Evolutionary conservation across 345 rosid species (phyloP).

Genomic region (Pugionium dolabratum): DNA sequence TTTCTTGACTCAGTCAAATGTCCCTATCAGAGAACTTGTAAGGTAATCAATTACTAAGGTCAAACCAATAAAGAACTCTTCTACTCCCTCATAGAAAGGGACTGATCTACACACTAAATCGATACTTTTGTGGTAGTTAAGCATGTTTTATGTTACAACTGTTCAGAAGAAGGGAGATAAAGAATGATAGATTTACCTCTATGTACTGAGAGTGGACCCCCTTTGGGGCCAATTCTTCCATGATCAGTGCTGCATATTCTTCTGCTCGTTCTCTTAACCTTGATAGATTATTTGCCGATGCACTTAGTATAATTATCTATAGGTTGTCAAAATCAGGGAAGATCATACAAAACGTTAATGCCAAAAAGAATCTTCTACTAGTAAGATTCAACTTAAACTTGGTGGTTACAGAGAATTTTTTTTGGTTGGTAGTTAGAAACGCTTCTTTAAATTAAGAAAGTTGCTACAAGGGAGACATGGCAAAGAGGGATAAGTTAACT

Average conservation of each 20-base stretch:
- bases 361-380: background rate
- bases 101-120: slow-evolving; percentile 12
- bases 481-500: background rate
- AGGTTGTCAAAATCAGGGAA: slow-evolving; percentile 50
- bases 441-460: slow-evolving; percentile 1
- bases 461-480: slow-evolving; percentile 3
- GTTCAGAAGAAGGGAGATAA: slow-evolving; percentile 5
- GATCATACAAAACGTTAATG: slow-evolving; percentile 14
- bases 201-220: slow-evolving; percentile 63
- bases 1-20: slow-evolving; percentile 32
- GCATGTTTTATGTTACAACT: slow-evolving; percentile 18
- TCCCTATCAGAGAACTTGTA: slow-evolving; percentile 25
- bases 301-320: slow-evolving; percentile 89
- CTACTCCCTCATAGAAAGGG: slow-evolving; percentile 12
- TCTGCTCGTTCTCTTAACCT: slow-evolving; percentile 93
- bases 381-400: slow-evolving; percentile 36
- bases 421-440: slow-evolving; percentile 38
- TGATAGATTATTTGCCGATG: slow-evolving; percentile 87
- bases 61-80: slow-evolving; percentile 27
- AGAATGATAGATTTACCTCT: slow-evolving; percentile 59
- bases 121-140: slow-evolving; percentile 4
- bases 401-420: background rate
- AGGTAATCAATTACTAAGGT: slow-evolving; percentile 23
- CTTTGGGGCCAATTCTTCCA: slow-evolving; percentile 78
- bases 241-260: slow-evolving; percentile 92